Percentiles rank a stretch among this genome's conserved stretches.
These are phyloP conservation scores for Dipodascus geniculatus DNA, from an alignment of 805 yeast genomes.

Conservation along the genomic window DNA sequence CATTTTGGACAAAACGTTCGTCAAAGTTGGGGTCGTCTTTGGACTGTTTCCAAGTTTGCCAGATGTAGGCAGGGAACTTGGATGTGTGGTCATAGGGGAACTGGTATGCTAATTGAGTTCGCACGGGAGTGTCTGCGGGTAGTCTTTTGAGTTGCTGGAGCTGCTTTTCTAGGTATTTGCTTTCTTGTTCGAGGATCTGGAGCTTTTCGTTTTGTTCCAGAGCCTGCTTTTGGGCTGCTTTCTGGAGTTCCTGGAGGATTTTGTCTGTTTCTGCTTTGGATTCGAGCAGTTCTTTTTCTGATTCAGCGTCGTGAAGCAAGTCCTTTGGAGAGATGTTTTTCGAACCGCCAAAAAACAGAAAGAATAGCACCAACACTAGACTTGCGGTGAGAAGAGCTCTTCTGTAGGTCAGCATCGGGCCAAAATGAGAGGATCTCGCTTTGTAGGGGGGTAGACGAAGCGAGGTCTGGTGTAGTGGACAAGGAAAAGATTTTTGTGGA, in stretches of 20 bases:
- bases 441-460: no score
- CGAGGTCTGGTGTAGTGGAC: no score
- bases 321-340: slow-evolving; percentile 19
- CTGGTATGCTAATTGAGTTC: slow-evolving; percentile 51
- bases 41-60: slow-evolving; percentile 94
- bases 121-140: slow-evolving; percentile 52
- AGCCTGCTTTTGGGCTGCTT: slow-evolving; percentile 45
- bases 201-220: slow-evolving; percentile 55
- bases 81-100: slow-evolving; percentile 62
- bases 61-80: slow-evolving; percentile 61
- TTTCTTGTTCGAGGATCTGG: slow-evolving; percentile 45
- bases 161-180: slow-evolving; percentile 51
- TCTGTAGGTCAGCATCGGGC: slow-evolving; percentile 25
- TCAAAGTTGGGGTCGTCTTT: slow-evolving; percentile 47
- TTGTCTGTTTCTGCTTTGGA: slow-evolving; percentile 26
- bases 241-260: slow-evolving; percentile 44
- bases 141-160: slow-evolving; percentile 51
- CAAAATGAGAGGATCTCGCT: no score
- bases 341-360: slow-evolving; percentile 21
- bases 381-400: slow-evolving; percentile 22
- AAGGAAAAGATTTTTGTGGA: not conserved
- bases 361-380: slow-evolving; percentile 18
- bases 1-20: slow-evolving; percentile 35
- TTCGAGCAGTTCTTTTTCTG: slow-evolving; percentile 21
- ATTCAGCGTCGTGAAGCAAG: slow-evolving; percentile 18